Percentiles rank a stretch among this genome's conserved stretches.
Conservation (phyloP, 768 basidiomycete genomes). For the Tremella yokohamensis region DNA sequence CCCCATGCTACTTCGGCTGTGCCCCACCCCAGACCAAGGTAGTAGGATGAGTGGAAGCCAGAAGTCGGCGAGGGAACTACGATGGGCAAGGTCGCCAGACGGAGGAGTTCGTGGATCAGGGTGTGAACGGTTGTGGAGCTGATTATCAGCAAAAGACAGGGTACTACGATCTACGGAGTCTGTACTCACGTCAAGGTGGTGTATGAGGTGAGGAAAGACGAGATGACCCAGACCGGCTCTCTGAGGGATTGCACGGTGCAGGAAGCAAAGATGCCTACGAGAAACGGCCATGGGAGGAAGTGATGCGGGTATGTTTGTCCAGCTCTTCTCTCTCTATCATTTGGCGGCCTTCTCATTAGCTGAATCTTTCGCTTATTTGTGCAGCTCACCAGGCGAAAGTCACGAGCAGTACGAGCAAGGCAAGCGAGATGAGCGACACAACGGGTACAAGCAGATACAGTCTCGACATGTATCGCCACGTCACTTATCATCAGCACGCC, state of each 20-base stretch:
- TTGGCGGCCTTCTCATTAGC: slow-evolving; percentile 42
- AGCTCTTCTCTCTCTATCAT: slow-evolving; percentile 31
- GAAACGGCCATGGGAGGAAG: slow-evolving; percentile 38
- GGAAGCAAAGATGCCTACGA: slow-evolving; percentile 45
- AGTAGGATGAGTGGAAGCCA: slow-evolving; percentile 46
- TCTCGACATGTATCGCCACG: slow-evolving; percentile 42
- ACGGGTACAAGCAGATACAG: slow-evolving; percentile 45
- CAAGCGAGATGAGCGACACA: slow-evolving; percentile 32
- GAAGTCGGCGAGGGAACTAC: slow-evolving; percentile 36
- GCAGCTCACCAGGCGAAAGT: slow-evolving; percentile 45
- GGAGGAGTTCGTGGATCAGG: slow-evolving; percentile 40
- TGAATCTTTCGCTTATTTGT: neutral
- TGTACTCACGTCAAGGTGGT: slow-evolving; percentile 27
- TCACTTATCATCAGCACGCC: slow-evolving; percentile 24
- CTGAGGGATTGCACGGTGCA: slow-evolving; percentile 43
- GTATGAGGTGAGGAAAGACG: slow-evolving; percentile 13
- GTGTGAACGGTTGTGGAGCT: slow-evolving; percentile 45
- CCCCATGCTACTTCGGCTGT: slow-evolving; percentile 47
- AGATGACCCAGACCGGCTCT: slow-evolving; percentile 38
- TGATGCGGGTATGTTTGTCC: slow-evolving; percentile 47
- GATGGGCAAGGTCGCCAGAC: slow-evolving; percentile 38
- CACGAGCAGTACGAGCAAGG: slow-evolving; percentile 32
- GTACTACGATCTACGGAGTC: neutral
- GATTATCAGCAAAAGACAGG: slow-evolving; percentile 2
- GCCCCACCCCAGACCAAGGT: slow-evolving; percentile 50